These are phyloP conservation scores for Alternaria rosae DNA, from an alignment of 2,329 filamentous ascomycete species.

Conservation along the genomic window DNA sequence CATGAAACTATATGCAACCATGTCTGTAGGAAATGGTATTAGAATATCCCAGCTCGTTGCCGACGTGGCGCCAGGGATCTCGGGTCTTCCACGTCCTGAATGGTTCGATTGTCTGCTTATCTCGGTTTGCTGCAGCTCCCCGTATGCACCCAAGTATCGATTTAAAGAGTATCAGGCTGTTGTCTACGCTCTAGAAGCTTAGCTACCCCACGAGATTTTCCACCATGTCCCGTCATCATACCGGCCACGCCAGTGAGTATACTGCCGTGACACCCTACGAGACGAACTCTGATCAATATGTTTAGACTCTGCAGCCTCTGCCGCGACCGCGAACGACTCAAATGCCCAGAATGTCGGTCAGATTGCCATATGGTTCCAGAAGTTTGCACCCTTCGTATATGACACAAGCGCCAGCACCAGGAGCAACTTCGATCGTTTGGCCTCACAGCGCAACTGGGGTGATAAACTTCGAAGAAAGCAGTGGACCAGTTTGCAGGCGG, in stretches of 20 bases:
- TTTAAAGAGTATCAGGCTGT: background rate
- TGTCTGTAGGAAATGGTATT: background rate
- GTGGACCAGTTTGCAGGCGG: background rate
- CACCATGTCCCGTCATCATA: background rate
- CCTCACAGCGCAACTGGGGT: slow-evolving; percentile 1
- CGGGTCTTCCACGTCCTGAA: background rate
- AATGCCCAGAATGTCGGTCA: background rate
- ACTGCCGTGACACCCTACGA: too few species aligned
- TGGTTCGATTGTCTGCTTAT: background rate
- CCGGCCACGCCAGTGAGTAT: slow-evolving; percentile 1
- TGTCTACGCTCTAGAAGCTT: background rate
- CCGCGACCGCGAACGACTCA: background rate
- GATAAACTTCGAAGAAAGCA: background rate
- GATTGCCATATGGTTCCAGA: background rate
- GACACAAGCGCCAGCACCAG: background rate
- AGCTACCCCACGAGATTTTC: background rate
- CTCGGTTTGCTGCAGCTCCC: background rate
- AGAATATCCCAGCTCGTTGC: background rate
- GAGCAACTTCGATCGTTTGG: background rate
- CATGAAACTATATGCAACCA: background rate
- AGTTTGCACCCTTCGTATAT: background rate
- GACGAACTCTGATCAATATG: background rate
- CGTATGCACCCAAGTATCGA: background rate
- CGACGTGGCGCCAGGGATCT: background rate
- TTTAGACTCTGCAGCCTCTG: background rate